Conservation (phyloP, 495 filamentous ascomycete species). For the Polyplosphaeria fusca region DNA sequence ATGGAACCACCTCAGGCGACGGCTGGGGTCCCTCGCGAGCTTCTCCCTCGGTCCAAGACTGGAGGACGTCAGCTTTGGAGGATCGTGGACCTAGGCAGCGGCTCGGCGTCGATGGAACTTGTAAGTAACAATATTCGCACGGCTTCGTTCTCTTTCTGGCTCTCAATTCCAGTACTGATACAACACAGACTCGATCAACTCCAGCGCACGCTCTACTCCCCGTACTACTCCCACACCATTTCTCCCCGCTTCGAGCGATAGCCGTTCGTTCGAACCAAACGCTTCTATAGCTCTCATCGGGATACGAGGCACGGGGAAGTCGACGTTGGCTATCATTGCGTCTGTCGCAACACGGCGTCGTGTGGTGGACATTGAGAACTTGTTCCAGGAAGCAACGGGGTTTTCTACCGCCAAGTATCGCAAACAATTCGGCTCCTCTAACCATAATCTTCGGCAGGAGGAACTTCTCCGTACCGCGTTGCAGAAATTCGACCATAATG, state of each 20-base stretch:
- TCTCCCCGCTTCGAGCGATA: neutral
- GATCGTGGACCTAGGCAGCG: neutral
- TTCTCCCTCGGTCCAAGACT: neutral
- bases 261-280: slow-evolving; percentile 50
- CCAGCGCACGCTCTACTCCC: slow-evolving; percentile 7
- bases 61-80: neutral
- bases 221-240: slow-evolving; percentile 16
- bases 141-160: too few species aligned
- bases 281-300: slow-evolving; percentile 74
- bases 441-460: slow-evolving; percentile 60
- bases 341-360: slow-evolving; percentile 66
- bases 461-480: slow-evolving; percentile 65
- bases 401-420: slow-evolving; percentile 60
- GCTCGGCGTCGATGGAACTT: neutral
- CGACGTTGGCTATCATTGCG: slow-evolving; percentile 73
- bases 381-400: slow-evolving; percentile 66
- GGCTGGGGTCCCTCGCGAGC: slow-evolving; percentile 1
- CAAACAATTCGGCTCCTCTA: slow-evolving; percentile 55
- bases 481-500: slow-evolving; percentile 57
- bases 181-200: neutral
- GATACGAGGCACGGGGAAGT: slow-evolving; percentile 71
- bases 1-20: neutral
- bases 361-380: slow-evolving; percentile 68
- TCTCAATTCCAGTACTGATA: too few species aligned
- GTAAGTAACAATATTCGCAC: slow-evolving; percentile 4